These are phyloP conservation scores for Phytopythium aichiense DNA, from an alignment of 352 stramenopile genomes.

Conservation along the genomic window DNA sequence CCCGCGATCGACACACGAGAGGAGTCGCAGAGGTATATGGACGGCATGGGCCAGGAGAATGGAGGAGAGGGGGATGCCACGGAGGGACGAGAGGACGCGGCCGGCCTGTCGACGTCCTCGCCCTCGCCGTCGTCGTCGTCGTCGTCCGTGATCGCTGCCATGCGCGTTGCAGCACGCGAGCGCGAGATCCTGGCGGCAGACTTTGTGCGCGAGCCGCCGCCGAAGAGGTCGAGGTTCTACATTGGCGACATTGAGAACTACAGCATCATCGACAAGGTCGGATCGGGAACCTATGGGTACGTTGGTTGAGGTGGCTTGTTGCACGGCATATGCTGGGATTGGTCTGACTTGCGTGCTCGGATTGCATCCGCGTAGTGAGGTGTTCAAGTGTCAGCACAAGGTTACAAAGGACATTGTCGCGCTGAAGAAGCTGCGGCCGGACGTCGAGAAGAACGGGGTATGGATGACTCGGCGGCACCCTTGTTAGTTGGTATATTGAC, in stretches of 20 bases:
- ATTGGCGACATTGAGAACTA: slow-evolving; percentile 85
- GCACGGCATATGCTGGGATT: no score
- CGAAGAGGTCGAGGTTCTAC: slow-evolving; percentile 64
- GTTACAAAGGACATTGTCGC: slow-evolving; percentile 85
- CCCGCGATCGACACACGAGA: slow-evolving; percentile 4
- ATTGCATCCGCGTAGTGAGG: slow-evolving; percentile 41
- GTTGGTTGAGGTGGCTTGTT: slow-evolving; percentile 2
- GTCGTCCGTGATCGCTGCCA: slow-evolving; percentile 60
- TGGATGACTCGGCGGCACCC: neutral
- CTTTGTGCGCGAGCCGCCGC: slow-evolving; percentile 25
- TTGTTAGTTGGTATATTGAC: neutral
- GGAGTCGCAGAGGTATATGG: slow-evolving; percentile 1
- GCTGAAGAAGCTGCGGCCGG: slow-evolving; percentile 78
- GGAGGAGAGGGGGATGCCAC: slow-evolving; percentile 15
- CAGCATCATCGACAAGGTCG: slow-evolving; percentile 87
- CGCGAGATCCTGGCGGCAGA: slow-evolving; percentile 64
- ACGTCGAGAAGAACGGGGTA: slow-evolving; percentile 87
- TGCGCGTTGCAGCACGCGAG: slow-evolving; percentile 67
- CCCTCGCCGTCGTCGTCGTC: slow-evolving; percentile 20
- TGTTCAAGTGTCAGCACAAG: slow-evolving; percentile 88
- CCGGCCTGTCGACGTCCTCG: neutral
- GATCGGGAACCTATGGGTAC: slow-evolving; percentile 82
- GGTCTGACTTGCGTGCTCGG: slow-evolving; percentile 3
- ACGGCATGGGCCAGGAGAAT: slow-evolving; percentile 7
- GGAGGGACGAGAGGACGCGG: slow-evolving; percentile 16